Evolutionary conservation across 164 flowering plant species (phyloP), one percentile per base, ranked within the genome.

Genomic region (Macadamia tetraphylla): DNA sequence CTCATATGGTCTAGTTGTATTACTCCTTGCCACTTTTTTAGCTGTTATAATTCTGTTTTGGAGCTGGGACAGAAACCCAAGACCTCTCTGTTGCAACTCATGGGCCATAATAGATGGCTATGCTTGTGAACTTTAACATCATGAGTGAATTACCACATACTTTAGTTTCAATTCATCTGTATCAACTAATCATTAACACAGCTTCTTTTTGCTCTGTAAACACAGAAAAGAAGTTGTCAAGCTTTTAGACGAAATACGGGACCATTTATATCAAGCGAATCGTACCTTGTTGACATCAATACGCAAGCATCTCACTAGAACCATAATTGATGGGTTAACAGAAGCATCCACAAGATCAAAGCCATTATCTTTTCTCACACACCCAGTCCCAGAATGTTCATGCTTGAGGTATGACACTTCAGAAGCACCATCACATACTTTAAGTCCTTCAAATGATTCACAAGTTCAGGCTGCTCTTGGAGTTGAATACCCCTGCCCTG

Each of bases 351-450:
- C 62, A 48, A 81, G 18, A 44, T 82, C 92, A 58, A 94, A 88
- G 64, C 78, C 80, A n/a, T 64, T 72, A 9, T 81, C 90, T 29
- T 92, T 92, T 74, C 91, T 94, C 17, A 79, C 92, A 12, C 92
- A 90, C 73, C 97, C 99, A 6, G 80, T 86, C 58, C 97, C 97
- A 11, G 97, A 94, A 66, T 94, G 97, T 78, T 84, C 91, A 63
- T 91, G 98, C 76, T 60, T 65, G 67, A 82, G 80, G 56, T 52
- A 60, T 17, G 75, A 74, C 40, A 58, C 72, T 35, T 17, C 23
- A 0, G 78, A 71, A 58, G 52, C 53, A 44, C 65, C 78, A 48
- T 4, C 31, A 40, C 68, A 63, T 66, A 74, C 84, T 71, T 70
- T 81, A 12, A 73, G 67, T 73, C 78, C 81, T 68, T 69, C 81